These are phyloP conservation scores for Brachypodium distachyon DNA, from an alignment of 202 grass and related monocot species.

Conservation along the genomic window DNA sequence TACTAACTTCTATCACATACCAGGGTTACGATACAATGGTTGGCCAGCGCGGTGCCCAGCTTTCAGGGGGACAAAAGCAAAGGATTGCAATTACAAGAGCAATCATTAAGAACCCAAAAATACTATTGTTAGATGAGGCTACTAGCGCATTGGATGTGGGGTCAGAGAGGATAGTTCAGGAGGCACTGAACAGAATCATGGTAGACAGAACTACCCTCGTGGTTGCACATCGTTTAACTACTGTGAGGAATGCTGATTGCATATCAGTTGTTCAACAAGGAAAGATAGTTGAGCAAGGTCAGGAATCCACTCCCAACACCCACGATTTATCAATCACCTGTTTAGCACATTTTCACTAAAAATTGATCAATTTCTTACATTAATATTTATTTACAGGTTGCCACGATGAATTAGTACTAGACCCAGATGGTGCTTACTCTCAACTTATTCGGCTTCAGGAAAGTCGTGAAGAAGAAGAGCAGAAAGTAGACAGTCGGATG, in stretches of 20 bases:
- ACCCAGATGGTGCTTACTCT: conserved; percentile 59
- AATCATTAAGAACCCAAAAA: conserved; percentile 82
- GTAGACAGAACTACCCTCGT: conserved; percentile 73
- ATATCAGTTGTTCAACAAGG: conserved; percentile 79
- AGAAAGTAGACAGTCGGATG: conserved; percentile 11
- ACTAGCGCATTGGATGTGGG: conserved; percentile 84
- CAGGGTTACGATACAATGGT: conserved; percentile 85
- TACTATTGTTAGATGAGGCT: conserved; percentile 84
- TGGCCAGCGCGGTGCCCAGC: conserved; percentile 81
- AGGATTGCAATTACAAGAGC: conserved; percentile 87
- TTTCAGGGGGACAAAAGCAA: conserved; percentile 90
- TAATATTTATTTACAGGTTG: conserved; percentile 36
- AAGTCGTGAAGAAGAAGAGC: conserved; percentile 30
- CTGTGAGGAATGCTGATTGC: conserved; percentile 64
- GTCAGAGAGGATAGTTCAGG: conserved; percentile 82
- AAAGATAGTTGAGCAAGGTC: conserved; percentile 95
- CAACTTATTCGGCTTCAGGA: conserved; percentile 80
- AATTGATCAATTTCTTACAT: conserved; percentile 1
- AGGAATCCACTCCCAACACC: not conserved
- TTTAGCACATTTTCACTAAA: not conserved
- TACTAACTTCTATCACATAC: conserved; percentile 1
- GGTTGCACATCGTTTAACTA: conserved; percentile 81
- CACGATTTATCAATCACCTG: not conserved
- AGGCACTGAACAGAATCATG: conserved; percentile 78
- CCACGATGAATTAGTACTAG: conserved; percentile 49